A percentile compares a stretch with the other conserved stretches of the same genome.
These are phyloP conservation scores for Podaxis sp. DNA, from an alignment of 768 basidiomycete species.

Conservation along the genomic window DNA sequence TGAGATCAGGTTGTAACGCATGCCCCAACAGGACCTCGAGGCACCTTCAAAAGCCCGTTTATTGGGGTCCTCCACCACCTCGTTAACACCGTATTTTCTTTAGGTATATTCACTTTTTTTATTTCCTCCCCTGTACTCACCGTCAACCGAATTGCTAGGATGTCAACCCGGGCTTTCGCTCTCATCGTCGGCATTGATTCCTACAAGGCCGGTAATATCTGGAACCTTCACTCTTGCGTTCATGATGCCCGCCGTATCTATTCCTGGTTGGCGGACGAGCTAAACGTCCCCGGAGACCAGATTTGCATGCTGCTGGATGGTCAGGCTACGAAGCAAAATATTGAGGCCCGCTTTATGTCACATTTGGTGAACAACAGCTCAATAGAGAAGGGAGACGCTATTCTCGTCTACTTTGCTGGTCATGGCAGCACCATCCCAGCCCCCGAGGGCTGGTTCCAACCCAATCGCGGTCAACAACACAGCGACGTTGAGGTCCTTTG, in stretches of 20 bases:
- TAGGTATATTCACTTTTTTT: constrained; percentile 4
- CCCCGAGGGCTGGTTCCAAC: constrained; percentile 58
- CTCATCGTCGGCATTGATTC: constrained; percentile 66
- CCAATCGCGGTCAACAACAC: constrained; percentile 25
- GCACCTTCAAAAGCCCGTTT: constrained; percentile 6
- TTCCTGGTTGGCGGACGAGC: constrained; percentile 50
- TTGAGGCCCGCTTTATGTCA: constrained; percentile 55
- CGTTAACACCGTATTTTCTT: background rate
- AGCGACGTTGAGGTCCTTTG: constrained; percentile 52
- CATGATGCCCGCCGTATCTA: constrained; percentile 59
- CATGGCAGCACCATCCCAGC: constrained; percentile 57
- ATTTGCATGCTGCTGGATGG: constrained; percentile 52
- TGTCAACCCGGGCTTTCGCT: constrained; percentile 47
- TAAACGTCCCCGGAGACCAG: constrained; percentile 55
- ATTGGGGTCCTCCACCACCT: background rate
- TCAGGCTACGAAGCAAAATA: constrained; percentile 55
- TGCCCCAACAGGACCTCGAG: constrained; percentile 1
- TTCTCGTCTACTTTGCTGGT: constrained; percentile 71
- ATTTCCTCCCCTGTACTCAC: background rate
- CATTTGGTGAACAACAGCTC: constrained; percentile 60
- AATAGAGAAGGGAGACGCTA: constrained; percentile 58
- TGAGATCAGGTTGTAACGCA: constrained; percentile 1
- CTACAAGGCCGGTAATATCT: constrained; percentile 60
- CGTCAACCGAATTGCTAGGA: constrained; percentile 14
- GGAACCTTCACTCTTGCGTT: constrained; percentile 63